These are phyloP conservation scores for Citropsis articulata DNA, from an alignment of 345 rosid species.

Conservation along the genomic window DNA sequence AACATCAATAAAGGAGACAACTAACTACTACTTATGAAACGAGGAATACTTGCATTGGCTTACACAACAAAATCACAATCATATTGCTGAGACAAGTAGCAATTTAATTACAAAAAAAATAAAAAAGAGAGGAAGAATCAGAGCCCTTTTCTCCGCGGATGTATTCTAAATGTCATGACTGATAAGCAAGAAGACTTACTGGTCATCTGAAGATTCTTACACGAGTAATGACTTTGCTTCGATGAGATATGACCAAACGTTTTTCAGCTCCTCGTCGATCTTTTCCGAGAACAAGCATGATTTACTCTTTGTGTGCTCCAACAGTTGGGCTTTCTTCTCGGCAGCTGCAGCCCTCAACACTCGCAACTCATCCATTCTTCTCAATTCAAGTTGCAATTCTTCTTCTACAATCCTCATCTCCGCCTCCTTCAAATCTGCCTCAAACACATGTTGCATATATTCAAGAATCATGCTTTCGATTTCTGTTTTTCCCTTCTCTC, in stretches of 20 bases:
- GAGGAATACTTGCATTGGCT: background rate
- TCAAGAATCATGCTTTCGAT: constrained; percentile 46
- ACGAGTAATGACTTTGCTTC: constrained; percentile 44
- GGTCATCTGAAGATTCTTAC: background rate
- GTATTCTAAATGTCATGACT: background rate
- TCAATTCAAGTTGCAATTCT: constrained; percentile 32
- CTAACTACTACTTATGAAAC: background rate
- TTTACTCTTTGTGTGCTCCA: constrained; percentile 24
- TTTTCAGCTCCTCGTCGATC: constrained; percentile 45
- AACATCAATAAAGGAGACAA: background rate
- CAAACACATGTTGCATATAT: constrained; percentile 55
- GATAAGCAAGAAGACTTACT: constrained; percentile 17
- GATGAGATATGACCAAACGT: constrained; percentile 28
- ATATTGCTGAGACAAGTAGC: background rate
- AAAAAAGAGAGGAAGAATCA: background rate
- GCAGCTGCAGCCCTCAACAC: constrained; percentile 26
- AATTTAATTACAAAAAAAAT: background rate
- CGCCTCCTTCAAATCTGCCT: constrained; percentile 44
- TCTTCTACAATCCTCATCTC: constrained; percentile 49
- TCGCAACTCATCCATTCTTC: constrained; percentile 39
- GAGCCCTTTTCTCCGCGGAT: constrained; percentile 6
- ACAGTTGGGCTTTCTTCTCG: constrained; percentile 23
- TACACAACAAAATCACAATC: background rate
- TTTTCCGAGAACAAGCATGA: constrained; percentile 31
- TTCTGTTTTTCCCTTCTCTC: constrained; percentile 49